These are phyloP conservation scores for Xylariaceae sp. DNA, from an alignment of 2,329 filamentous ascomycete genomes.

Conservation along the genomic window DNA sequence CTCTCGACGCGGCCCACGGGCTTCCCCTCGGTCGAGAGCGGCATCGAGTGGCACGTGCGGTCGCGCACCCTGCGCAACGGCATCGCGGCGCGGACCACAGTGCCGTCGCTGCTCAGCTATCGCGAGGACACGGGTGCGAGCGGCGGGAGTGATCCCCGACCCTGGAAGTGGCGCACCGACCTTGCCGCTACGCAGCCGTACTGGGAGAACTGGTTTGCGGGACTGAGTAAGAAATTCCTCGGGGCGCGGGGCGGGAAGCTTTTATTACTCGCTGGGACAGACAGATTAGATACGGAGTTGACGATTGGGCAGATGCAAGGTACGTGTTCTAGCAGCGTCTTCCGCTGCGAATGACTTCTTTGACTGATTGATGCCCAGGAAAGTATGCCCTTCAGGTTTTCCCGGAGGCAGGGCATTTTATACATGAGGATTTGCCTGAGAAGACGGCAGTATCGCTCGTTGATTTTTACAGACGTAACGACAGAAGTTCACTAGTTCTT, in stretches of 20 bases:
- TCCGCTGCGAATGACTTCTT: no score
- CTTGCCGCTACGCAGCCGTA: slow-evolving; percentile 79
- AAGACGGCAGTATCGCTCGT: slow-evolving; percentile 81
- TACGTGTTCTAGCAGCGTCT: slow-evolving; percentile 6
- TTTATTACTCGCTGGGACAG: slow-evolving; percentile 27
- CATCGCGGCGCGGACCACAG: slow-evolving; percentile 79
- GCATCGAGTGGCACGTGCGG: slow-evolving; percentile 90
- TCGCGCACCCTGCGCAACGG: slow-evolving; percentile 82
- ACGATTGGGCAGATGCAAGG: slow-evolving; percentile 34
- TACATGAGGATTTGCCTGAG: slow-evolving; percentile 91
- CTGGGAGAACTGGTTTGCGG: slow-evolving; percentile 92
- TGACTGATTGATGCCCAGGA: slow-evolving; percentile 38
- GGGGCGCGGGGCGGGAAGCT: slow-evolving; percentile 59
- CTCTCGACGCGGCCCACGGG: slow-evolving; percentile 73
- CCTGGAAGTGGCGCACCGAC: slow-evolving; percentile 84
- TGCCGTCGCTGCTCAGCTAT: slow-evolving; percentile 68
- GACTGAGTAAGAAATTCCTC: slow-evolving; percentile 84
- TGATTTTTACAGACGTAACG: slow-evolving; percentile 90
- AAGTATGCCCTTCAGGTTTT: slow-evolving; percentile 96
- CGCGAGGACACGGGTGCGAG: slow-evolving; percentile 3
- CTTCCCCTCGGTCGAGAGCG: slow-evolving; percentile 73
- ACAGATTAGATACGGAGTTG: slow-evolving; percentile 30
- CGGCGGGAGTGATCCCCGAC: slow-evolving; percentile 30
- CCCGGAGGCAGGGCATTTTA: slow-evolving; percentile 91
- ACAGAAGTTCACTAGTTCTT: slow-evolving; percentile 76